These are phyloP conservation scores for Aphanocladium album DNA, from an alignment of 2,329 filamentous ascomycete genomes.

Conservation along the genomic window DNA sequence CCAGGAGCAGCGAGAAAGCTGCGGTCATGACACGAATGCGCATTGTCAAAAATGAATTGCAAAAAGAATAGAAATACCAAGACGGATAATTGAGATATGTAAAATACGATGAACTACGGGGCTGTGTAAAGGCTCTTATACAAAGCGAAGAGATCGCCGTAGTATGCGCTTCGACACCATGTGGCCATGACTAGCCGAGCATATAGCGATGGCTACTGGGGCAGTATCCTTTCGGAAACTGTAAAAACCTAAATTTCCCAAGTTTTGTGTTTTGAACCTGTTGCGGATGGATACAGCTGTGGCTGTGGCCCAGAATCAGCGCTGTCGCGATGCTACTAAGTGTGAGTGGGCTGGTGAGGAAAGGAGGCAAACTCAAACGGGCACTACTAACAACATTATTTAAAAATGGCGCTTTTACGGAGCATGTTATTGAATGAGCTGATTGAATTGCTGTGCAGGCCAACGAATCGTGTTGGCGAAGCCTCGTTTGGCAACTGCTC, in stretches of 20 bases:
- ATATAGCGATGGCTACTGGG: neutral
- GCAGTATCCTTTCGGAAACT: neutral
- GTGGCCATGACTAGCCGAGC: neutral
- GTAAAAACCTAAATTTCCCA: neutral
- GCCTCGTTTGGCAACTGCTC: neutral
- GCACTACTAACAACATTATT: neutral
- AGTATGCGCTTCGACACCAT: neutral
- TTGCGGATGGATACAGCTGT: neutral
- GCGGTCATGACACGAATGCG: neutral
- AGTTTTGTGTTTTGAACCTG: neutral
- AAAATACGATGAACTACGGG: neutral
- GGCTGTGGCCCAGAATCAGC: neutral
- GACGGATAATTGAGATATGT: neutral
- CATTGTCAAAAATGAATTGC: neutral
- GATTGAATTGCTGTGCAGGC: neutral
- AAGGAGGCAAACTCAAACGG: neutral
- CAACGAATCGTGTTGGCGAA: neutral
- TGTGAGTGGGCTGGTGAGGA: constrained; percentile 1
- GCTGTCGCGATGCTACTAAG: neutral
- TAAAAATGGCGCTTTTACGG: neutral
- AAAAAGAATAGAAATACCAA: neutral
- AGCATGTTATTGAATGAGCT: neutral
- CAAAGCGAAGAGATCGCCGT: neutral
- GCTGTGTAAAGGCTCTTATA: constrained; percentile 8
- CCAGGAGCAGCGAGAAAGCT: constrained; percentile 1